Evolutionary conservation across 2,329 filamentous ascomycete genomes (phyloP).

Genomic region (Alternaria sp.): DNA sequence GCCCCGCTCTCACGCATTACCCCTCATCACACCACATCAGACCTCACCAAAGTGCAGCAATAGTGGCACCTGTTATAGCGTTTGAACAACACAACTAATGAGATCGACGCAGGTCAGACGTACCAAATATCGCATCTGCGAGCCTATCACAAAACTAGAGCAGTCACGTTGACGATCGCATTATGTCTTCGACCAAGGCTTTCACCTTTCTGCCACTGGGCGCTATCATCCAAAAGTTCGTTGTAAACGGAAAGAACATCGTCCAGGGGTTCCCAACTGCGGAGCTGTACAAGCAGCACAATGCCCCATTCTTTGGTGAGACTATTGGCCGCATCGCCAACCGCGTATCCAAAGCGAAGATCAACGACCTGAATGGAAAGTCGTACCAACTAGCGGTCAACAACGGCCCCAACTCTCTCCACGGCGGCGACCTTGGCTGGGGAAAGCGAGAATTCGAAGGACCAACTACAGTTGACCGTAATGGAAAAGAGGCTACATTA

Average conservation of each 20-base stretch:
- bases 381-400: constrained; percentile 76
- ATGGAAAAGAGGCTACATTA: constrained; percentile 53
- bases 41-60: constrained; percentile 1
- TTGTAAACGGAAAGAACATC: constrained; percentile 80
- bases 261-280: constrained; percentile 83
- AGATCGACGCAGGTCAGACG: constrained; percentile 4
- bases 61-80: background rate
- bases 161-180: constrained; percentile 3
- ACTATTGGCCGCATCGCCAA: constrained; percentile 89
- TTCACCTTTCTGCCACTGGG: constrained; percentile 73
- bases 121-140: background rate
- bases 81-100: constrained; percentile 5
- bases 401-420: constrained; percentile 73
- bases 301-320: constrained; percentile 84
- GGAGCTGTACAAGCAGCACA: constrained; percentile 75
- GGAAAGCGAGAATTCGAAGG: constrained; percentile 79
- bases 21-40: constrained; percentile 17
- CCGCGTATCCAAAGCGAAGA: constrained; percentile 74
- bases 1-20: constrained; percentile 21
- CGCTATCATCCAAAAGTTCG: constrained; percentile 81
- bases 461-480: constrained; percentile 64
- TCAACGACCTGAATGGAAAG: constrained; percentile 74
- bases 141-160: constrained; percentile 1
- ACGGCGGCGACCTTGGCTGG: constrained; percentile 71
- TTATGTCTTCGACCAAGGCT: constrained; percentile 42